Base-by-base conservation (phyloP, 2,329 filamentous ascomycete genomes). In the Zymoseptoria crescenta region DNA sequence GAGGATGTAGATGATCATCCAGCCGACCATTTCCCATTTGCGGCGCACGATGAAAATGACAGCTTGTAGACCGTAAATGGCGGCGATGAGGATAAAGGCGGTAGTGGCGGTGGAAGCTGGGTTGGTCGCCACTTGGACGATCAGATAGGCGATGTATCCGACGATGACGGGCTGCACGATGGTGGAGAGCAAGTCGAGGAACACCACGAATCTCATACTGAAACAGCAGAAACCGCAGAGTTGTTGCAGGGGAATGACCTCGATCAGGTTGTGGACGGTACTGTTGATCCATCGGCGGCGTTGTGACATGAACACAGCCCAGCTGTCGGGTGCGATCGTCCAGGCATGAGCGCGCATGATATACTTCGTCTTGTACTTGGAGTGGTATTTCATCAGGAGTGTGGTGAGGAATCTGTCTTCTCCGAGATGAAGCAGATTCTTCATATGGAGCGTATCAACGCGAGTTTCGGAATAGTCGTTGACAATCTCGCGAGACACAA, bases 201-300 rank as follows among this genome's bases (percentile, higher is more conserved):
- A 96, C 66, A 99, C 92, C 60, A 99, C 84, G 75, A 99, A 99
- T 69, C 94, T 88, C 94, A 99, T 99, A 76, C 89, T 95, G 81
- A 99, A 99, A 78, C 94, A 99, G 82, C 94, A 99, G 87, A 99
- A 99, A 77, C 94, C 94, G 75, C 94, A 99, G 55, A 99, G 88
- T 74, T 97, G 89, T 62, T 88, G 85, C 75, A 99, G 81, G 5
- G 93, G 92, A 63, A 97, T 93, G 62, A 99, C 87, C 74, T 99
- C 94, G 64, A 95, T 89, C 63, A 99, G 81, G 74, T 99, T 99
- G 81, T 99, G 94, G 55, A 99, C 90, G 0, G 94, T 99, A 58
- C 92, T 96, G 81, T 99, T 99, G 77, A 99, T 99, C 94, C 94
- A 99, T 73, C 94, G 89, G 80, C 94, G 93, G 81, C 94, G 91